phyloP scores from a whole-genome alignment of 495 filamentous ascomycete species.

The Trichoderma orchidacearum region DNA sequence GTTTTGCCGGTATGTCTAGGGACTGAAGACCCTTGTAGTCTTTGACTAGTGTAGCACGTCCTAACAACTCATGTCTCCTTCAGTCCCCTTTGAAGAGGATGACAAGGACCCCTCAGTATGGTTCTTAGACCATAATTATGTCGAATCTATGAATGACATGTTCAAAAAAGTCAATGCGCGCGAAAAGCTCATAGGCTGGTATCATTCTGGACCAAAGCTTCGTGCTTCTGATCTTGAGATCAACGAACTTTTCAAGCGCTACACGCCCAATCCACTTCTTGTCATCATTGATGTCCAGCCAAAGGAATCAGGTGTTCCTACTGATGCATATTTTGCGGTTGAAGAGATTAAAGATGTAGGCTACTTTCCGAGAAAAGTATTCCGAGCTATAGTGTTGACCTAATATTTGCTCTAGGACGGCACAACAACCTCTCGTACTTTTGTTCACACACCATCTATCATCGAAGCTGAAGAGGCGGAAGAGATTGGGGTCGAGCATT shows the following conservation, averaged over 20 bases:
- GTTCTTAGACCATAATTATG: conserved; percentile 99
- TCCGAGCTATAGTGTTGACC: not conserved
- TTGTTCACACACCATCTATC: conserved; percentile 97
- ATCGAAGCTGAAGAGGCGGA: conserved; percentile 99
- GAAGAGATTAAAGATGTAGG: conserved; percentile 99
- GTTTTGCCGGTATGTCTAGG: conserved; percentile 70
- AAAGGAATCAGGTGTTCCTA: conserved; percentile 94
- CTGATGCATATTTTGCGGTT: conserved; percentile 97
- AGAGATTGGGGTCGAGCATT: conserved; percentile 96
- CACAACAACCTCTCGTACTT: conserved; percentile 91
- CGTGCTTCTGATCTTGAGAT: conserved; percentile 96
- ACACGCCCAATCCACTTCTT: conserved; percentile 88
- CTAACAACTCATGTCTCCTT: conserved; percentile 6
- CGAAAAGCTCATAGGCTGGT: conserved; percentile 99
- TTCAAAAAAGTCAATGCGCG: conserved; percentile 99
- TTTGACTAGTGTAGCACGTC: not conserved
- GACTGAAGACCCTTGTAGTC: not conserved
- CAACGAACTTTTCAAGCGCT: conserved; percentile 99
- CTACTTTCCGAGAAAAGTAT: conserved; percentile 5
- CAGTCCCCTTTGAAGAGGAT: conserved; percentile 98
- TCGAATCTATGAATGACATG: conserved; percentile 99
- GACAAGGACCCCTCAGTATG: conserved; percentile 96
- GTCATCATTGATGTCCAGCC: conserved; percentile 99
- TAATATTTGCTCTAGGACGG: conserved; percentile 53
- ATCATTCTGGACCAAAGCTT: conserved; percentile 95